phyloP scores from a whole-genome alignment of 2,329 filamentous ascomycete genomes.

The Arthrocladium fulminans region DNA sequence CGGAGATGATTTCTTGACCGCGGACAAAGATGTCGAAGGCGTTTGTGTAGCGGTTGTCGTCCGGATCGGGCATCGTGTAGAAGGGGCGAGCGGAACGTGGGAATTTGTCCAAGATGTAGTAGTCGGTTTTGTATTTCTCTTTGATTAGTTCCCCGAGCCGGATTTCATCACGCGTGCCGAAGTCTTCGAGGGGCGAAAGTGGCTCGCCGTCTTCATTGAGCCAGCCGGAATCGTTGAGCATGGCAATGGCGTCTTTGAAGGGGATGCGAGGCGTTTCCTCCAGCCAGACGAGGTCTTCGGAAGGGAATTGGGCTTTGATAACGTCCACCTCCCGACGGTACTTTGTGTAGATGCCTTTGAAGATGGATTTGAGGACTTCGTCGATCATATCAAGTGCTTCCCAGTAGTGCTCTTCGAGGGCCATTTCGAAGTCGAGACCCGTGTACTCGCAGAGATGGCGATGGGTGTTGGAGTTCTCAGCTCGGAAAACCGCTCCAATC shows the following conservation, averaged over 20 bases:
- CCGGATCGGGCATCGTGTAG: constrained; percentile 77
- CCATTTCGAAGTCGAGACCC: constrained; percentile 87
- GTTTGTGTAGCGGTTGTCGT: constrained; percentile 67
- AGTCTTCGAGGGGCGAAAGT: constrained; percentile 64
- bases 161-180: constrained; percentile 79
- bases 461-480: constrained; percentile 92
- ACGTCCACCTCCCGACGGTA: constrained; percentile 66
- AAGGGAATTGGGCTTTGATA: constrained; percentile 75
- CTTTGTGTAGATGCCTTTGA: constrained; percentile 60
- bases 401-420: constrained; percentile 78
- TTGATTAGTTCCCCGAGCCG: constrained; percentile 75
- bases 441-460: constrained; percentile 92
- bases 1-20: constrained; percentile 85
- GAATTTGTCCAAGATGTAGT: constrained; percentile 93
- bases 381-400: constrained; percentile 76
- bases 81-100: constrained; percentile 76
- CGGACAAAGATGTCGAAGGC: constrained; percentile 93
- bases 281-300: constrained; percentile 76
- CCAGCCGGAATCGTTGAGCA: constrained; percentile 72
- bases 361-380: constrained; percentile 69
- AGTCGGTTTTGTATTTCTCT: constrained; percentile 79
- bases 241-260: constrained; percentile 68
- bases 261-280: constrained; percentile 75
- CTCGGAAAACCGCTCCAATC: constrained; percentile 81
- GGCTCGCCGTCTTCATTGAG: constrained; percentile 65